Percentiles rank a stretch among this genome's conserved stretches.
Evolutionary conservation across 2,329 filamentous ascomycete genomes (phyloP).

Genomic region (Capronia americana): DNA sequence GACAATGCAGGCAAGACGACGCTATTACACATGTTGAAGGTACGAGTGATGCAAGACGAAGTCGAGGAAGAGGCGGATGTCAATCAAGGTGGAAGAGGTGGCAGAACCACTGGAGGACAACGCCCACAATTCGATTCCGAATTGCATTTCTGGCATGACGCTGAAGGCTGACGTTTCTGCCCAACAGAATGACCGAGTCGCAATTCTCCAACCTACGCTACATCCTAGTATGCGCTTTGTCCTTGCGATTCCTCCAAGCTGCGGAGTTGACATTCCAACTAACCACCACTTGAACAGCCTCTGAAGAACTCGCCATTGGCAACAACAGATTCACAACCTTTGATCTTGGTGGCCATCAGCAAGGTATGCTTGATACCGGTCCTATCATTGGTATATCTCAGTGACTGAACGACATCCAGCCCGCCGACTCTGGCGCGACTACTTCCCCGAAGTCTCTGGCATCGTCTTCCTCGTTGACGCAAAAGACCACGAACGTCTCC

Average conservation of each 20-base stretch:
- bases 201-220: constrained; percentile 86
- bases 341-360: constrained; percentile 90
- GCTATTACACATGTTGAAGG: constrained; percentile 93
- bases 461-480: constrained; percentile 98
- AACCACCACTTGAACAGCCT: constrained; percentile 60
- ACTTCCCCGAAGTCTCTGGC: constrained; percentile 94
- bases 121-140: constrained; percentile 3
- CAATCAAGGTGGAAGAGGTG: background rate
- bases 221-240: constrained; percentile 75
- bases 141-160: background rate
- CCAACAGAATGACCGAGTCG: constrained; percentile 83
- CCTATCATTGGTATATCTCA: background rate
- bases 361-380: constrained; percentile 63
- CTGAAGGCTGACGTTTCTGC: constrained; percentile 1
- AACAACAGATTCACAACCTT: constrained; percentile 95
- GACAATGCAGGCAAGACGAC: constrained; percentile 97
- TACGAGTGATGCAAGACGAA: constrained; percentile 51
- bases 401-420: constrained; percentile 56
- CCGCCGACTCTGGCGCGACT: constrained; percentile 93
- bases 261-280: background rate
- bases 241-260: constrained; percentile 7
- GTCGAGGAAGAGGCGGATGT: constrained; percentile 13
- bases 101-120: background rate
- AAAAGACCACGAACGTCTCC: constrained; percentile 93
- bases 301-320: constrained; percentile 89